phyloP scores from a whole-genome alignment of 768 basidiomycete genomes.

The Suillus brevipes region DNA sequence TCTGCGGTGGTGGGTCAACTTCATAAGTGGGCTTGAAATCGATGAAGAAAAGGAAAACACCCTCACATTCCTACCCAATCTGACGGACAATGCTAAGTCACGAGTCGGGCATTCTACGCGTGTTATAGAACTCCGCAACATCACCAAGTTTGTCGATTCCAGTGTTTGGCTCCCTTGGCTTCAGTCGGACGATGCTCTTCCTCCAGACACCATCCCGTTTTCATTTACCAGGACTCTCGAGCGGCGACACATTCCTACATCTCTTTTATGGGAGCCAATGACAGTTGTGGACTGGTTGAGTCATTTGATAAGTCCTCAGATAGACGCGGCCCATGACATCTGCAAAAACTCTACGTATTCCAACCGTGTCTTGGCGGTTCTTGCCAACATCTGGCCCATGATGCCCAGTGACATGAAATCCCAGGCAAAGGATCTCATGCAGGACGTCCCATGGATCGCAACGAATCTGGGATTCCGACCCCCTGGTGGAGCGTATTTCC shows the following conservation, averaged over 20 bases:
- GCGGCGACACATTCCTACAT: slow-evolving; percentile 44
- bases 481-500: slow-evolving; percentile 77
- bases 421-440: slow-evolving; percentile 50
- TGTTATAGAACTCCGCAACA: slow-evolving; percentile 58
- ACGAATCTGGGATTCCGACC: slow-evolving; percentile 70
- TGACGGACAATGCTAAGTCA: neutral
- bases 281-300: slow-evolving; percentile 69
- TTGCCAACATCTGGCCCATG: slow-evolving; percentile 56
- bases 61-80: slow-evolving; percentile 1
- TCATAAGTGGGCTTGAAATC: slow-evolving; percentile 16
- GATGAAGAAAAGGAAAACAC: slow-evolving; percentile 29
- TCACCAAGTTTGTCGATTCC: slow-evolving; percentile 69
- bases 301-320: slow-evolving; percentile 51
- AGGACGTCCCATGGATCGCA: slow-evolving; percentile 61
- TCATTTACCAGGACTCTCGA: slow-evolving; percentile 58
- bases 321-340: slow-evolving; percentile 58
- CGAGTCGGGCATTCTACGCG: neutral
- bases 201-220: slow-evolving; percentile 68
- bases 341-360: slow-evolving; percentile 64
- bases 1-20: slow-evolving; percentile 76
- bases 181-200: slow-evolving; percentile 73
- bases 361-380: slow-evolving; percentile 63
- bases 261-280: slow-evolving; percentile 81
- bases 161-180: slow-evolving; percentile 53
- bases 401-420: slow-evolving; percentile 50